Evolutionary conservation across 805 yeast genomes (phyloP).

Genomic region (Kodamaea hsintzibuensis): DNA sequence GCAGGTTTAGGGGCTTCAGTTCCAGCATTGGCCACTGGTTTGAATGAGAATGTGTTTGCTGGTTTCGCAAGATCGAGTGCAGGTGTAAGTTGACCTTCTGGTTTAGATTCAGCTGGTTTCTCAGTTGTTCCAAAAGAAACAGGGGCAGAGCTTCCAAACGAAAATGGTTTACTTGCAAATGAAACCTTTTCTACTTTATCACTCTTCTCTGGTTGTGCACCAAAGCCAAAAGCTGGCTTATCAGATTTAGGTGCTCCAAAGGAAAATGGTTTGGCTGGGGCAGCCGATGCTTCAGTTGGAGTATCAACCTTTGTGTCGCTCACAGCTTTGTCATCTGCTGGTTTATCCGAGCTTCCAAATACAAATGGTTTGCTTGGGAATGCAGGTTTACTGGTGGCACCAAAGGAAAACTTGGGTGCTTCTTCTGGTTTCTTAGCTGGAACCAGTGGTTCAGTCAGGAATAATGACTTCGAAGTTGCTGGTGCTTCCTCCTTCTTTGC

Average conservation of each 20-base stretch:
- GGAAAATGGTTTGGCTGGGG: constrained; percentile 13
- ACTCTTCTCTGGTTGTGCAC: constrained; percentile 6
- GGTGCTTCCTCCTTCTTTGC: not conserved
- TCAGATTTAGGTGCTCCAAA: constrained; percentile 18
- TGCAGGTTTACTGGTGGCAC: constrained; percentile 4
- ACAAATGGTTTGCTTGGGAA: constrained; percentile 10
- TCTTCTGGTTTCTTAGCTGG: constrained; percentile 8
- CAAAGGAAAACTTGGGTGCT: constrained; percentile 15
- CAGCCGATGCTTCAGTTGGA: not conserved
- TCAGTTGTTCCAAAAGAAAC: constrained; percentile 12
- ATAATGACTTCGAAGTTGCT: constrained; percentile 6
- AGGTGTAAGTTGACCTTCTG: not conserved
- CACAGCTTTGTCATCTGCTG: constrained; percentile 7
- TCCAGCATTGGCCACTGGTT: not conserved
- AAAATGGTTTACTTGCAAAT: constrained; percentile 7
- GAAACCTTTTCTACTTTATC: not conserved
- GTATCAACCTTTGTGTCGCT: not conserved
- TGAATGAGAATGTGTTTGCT: constrained; percentile 1
- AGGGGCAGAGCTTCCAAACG: constrained; percentile 6
- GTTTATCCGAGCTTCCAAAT: constrained; percentile 11
- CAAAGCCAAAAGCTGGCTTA: constrained; percentile 27
- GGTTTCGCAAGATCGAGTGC: not conserved
- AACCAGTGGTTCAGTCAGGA: constrained; percentile 22
- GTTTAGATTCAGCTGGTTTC: not conserved
- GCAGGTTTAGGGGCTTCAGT: constrained; percentile 8